A percentile compares a stretch with the other conserved stretches of the same genome.
Conservation (phyloP, 768 basidiomycete species). For the Collybia sordida region DNA sequence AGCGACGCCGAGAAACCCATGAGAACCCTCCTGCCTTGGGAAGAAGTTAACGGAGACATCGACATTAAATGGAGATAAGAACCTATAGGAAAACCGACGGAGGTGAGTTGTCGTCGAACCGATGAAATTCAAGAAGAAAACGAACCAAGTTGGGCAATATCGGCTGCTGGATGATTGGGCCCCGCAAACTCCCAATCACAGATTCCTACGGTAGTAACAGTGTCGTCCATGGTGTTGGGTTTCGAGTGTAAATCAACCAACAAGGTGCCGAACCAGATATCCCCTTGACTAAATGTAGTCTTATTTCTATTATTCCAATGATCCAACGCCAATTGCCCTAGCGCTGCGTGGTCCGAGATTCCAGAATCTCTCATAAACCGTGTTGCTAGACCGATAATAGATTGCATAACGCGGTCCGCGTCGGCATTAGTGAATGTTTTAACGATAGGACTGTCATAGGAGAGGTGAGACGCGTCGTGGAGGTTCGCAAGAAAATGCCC, state of each 20-base stretch:
- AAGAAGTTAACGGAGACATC: constrained; percentile 1
- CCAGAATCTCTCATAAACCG: constrained; percentile 6
- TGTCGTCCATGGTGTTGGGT: neutral
- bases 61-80: constrained; percentile 6
- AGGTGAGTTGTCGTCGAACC: neutral
- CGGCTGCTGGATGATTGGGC: constrained; percentile 8
- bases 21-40: neutral
- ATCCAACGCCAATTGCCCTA: constrained; percentile 9
- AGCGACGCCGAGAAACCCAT: neutral
- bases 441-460: neutral
- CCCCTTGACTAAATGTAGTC: constrained; percentile 13
- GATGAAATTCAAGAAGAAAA: neutral
- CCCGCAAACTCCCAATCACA: constrained; percentile 11
- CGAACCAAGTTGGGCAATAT: constrained; percentile 13
- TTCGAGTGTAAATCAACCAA: neutral
- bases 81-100: neutral
- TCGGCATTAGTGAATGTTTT: constrained; percentile 1
- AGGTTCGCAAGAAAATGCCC: constrained; percentile 5
- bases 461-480: neutral
- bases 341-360: constrained; percentile 10
- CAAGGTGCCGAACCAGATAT: constrained; percentile 14
- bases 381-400: neutral
- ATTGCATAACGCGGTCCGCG: constrained; percentile 5
- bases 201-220: neutral
- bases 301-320: constrained; percentile 11